Base-by-base conservation (phyloP, 2,329 filamentous ascomycete species). In the Ophidiomyces ophidiicola region DNA sequence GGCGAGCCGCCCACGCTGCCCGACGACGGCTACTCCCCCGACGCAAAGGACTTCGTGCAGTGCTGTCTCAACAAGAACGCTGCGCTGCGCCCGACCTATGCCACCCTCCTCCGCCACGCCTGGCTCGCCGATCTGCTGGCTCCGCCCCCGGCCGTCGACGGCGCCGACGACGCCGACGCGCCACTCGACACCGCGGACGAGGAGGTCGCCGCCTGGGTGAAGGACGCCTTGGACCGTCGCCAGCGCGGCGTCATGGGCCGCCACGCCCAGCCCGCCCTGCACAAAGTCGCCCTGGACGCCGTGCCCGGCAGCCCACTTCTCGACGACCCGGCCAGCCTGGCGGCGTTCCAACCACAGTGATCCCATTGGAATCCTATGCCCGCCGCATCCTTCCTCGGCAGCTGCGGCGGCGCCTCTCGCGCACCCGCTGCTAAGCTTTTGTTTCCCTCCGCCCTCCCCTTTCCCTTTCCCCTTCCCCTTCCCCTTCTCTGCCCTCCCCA, bases 1-100 rank as follows among this genome's bases (percentile, higher is more conserved):
- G 90, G 90, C 36, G 86, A 94, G n/a, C 85, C 90, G 10, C 90
- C 90, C 7, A 78, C 82, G 53, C 75, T 98, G 21, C 90, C 90
- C 0, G 67, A 71, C 4, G 74, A 82, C 41, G 78, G 75, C 18
- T 98, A 82, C 58, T 90, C 87, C 0, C 72, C 80, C 41, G 71
- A 74, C 4, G 85, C 88, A 2, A 79, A 78, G 41, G 81, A 88
- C 51, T 98, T 98, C 62, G 88, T 98, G 17, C 71, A 74, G 26
- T 80, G 80, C 31, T 96, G 90, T 58, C 70, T 98, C 32, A 86
- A 94, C 68, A 98, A 98, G 61, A 81, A 84, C 15, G 84, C 90
- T 6, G 82, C 83, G 50, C 74, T 92, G 44, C 78, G 90, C n/a
- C 88, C 87, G n/a, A 90, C 82, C 0, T 98, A 98, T 57, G 76